phyloP scores from a whole-genome alignment of 352 stramenopile species.

The Globisporangium abappressorium region DNA sequence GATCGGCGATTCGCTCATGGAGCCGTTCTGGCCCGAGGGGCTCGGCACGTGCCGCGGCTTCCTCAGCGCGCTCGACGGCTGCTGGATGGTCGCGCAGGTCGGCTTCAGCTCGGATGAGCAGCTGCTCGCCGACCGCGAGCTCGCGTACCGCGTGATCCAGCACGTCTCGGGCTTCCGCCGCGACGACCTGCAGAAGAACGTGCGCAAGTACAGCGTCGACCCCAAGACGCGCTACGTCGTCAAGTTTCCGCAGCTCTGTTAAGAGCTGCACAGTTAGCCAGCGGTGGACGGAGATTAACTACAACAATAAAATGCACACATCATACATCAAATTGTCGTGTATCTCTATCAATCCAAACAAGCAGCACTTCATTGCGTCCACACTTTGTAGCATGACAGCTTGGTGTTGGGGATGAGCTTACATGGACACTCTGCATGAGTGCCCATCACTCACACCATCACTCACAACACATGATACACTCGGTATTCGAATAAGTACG shows the following conservation, averaged over 20 bases:
- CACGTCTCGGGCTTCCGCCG: conserved; percentile 72
- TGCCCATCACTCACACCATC: not conserved
- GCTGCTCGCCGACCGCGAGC: conserved; percentile 70
- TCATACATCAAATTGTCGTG: not conserved
- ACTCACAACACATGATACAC: not conserved
- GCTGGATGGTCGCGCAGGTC: conserved; percentile 76
- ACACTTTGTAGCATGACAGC: not conserved
- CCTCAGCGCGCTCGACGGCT: conserved; percentile 68
- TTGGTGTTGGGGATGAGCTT: too few relatives aligned
- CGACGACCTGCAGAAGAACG: conserved; percentile 78
- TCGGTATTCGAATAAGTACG: not conserved
- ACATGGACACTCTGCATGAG: not conserved
- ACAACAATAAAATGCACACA: not conserved
- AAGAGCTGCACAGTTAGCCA: too few relatives aligned
- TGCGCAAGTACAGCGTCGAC: conserved; percentile 80
- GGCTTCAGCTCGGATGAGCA: conserved; percentile 69
- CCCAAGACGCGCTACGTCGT: conserved; percentile 75
- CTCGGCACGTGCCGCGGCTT: conserved; percentile 82
- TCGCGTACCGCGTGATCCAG: conserved; percentile 73
- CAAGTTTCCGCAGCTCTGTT: conserved; percentile 58
- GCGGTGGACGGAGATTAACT: too few relatives aligned
- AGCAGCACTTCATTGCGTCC: not conserved
- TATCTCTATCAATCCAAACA: not conserved
- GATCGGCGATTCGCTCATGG: conserved; percentile 78
- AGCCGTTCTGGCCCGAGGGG: conserved; percentile 85